Percentiles rank a stretch among this genome's conserved stretches.
These are phyloP conservation scores for Brassica cretica DNA, from an alignment of 345 rosid species.

Conservation along the genomic window DNA sequence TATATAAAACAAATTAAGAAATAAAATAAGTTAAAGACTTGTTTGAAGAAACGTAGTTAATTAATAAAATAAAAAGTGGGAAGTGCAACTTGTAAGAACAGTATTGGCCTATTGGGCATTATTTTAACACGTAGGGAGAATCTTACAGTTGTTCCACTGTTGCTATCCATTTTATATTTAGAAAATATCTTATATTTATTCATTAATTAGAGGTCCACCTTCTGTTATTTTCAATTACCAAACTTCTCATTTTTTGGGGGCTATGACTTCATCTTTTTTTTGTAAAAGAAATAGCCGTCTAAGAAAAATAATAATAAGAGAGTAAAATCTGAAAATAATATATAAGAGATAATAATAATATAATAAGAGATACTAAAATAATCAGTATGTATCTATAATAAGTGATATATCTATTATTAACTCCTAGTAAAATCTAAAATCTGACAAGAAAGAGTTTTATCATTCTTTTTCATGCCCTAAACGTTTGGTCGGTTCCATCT, in stretches of 20 bases:
- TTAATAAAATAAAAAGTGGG: constrained; percentile 13
- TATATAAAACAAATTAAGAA: constrained; percentile 19
- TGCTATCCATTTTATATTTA: constrained; percentile 21
- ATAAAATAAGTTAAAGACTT: not conserved
- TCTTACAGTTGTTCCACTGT: constrained; percentile 44
- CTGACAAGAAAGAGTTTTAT: not conserved
- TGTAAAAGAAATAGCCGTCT: not conserved
- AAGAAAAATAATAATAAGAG: not conserved
- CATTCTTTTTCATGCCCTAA: not conserved
- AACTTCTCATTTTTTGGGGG: constrained; percentile 11
- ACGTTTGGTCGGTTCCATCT: not conserved
- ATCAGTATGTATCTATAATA: too few relatives aligned
- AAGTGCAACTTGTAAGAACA: constrained; percentile 29
- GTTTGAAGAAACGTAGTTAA: constrained; percentile 25
- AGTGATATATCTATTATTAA: not conserved
- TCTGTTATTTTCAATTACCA: constrained; percentile 29
- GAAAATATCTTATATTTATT: not conserved
- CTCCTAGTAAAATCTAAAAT: not conserved
- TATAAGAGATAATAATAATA: too few relatives aligned
- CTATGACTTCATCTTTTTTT: not conserved
- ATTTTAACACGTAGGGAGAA: constrained; percentile 38
- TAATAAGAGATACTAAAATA: too few relatives aligned
- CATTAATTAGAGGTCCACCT: constrained; percentile 31
- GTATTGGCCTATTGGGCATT: constrained; percentile 22
- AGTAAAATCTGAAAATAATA: not conserved